Conservation (phyloP, 768 basidiomycete species). For the Boletus coccyginus region DNA sequence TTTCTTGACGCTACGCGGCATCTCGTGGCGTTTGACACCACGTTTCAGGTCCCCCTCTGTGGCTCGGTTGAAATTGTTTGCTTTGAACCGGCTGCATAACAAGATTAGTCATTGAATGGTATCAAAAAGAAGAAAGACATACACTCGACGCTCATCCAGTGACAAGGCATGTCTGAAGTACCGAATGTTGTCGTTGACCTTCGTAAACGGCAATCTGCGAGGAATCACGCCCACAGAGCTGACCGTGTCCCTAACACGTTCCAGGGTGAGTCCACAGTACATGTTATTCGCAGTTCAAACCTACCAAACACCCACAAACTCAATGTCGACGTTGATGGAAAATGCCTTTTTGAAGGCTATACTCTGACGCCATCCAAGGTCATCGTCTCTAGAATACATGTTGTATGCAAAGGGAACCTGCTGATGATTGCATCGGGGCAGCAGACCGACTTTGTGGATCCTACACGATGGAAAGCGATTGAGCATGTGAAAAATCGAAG, state of each 20-base stretch:
- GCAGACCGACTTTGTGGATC: conserved; percentile 69
- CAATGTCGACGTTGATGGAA: conserved; percentile 69
- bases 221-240: conserved; percentile 67
- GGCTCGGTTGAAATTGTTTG: conserved; percentile 39
- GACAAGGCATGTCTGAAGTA: conserved; percentile 70
- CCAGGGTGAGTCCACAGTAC: not conserved
- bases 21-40: conserved; percentile 51
- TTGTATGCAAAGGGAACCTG: conserved; percentile 70
- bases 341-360: conserved; percentile 72
- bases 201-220: conserved; percentile 62
- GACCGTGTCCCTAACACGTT: conserved; percentile 61
- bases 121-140: conserved; percentile 16
- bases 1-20: conserved; percentile 37
- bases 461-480: conserved; percentile 23
- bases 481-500: not conserved
- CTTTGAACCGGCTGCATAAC: conserved; percentile 29
- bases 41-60: conserved; percentile 38
- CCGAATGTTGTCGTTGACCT: conserved; percentile 55
- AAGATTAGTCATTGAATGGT: not conserved
- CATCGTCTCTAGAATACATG: conserved; percentile 63
- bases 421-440: conserved; percentile 68
- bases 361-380: conserved; percentile 60
- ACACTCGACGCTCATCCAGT: conserved; percentile 65
- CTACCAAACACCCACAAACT: conserved; percentile 75
- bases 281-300: conserved; percentile 6